phyloP scores from a whole-genome alignment of 2,329 filamentous ascomycete species.

The Hypoxylon sp. region DNA sequence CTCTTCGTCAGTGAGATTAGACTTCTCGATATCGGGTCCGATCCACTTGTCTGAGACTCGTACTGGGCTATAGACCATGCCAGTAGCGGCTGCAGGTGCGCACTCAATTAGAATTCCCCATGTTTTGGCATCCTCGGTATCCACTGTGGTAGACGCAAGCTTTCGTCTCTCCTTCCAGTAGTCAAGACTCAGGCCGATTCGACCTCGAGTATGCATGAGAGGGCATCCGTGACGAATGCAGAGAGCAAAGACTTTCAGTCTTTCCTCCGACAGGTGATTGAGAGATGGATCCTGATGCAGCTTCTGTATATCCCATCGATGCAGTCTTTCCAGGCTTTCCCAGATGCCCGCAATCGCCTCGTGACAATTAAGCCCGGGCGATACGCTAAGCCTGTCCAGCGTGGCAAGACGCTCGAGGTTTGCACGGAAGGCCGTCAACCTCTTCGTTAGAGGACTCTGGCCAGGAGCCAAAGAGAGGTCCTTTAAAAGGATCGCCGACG shows the following conservation, averaged over 20 bases:
- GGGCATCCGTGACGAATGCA: conserved; percentile 80
- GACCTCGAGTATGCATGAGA: conserved; percentile 76
- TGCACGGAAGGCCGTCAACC: conserved; percentile 76
- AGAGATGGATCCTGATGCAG: conserved; percentile 66
- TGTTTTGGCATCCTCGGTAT: conserved; percentile 62
- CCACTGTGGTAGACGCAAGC: conserved; percentile 57
- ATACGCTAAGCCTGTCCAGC: conserved; percentile 79
- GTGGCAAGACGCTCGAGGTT: conserved; percentile 79
- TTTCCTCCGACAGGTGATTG: conserved; percentile 63
- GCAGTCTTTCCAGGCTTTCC: conserved; percentile 77
- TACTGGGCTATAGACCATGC: conserved; percentile 69
- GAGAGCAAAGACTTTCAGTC: conserved; percentile 71
- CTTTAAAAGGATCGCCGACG: conserved; percentile 74
- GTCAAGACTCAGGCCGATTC: conserved; percentile 79
- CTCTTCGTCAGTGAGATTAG: conserved; percentile 62
- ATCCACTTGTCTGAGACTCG: conserved; percentile 83
- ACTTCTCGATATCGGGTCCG: conserved; percentile 74
- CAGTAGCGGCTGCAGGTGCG: conserved; percentile 58
- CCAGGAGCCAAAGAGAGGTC: conserved; percentile 73
- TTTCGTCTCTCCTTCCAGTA: conserved; percentile 81
- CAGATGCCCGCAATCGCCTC: conserved; percentile 83
- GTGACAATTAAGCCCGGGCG: conserved; percentile 80
- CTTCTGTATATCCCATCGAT: conserved; percentile 77
- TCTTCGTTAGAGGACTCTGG: conserved; percentile 78
- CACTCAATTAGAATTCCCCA: conserved; percentile 81